Evolutionary conservation across 257 asterid species (phyloP).

Genomic region (Fraxinus anomala): DNA sequence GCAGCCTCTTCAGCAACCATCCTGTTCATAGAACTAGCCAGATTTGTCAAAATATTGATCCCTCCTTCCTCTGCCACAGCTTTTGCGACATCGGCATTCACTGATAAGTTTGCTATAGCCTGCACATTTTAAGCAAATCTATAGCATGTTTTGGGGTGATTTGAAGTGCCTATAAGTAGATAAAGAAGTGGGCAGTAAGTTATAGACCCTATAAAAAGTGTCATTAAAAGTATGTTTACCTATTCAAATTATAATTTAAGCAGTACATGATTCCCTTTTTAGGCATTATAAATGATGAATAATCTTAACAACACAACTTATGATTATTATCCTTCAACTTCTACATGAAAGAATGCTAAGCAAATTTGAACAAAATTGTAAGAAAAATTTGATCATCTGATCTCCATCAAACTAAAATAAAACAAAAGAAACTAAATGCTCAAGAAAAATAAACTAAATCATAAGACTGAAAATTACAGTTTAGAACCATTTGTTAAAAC

Average conservation of each 20-base stretch:
- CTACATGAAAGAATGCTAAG: not conserved
- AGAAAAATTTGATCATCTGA: no score
- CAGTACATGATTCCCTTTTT: not conserved
- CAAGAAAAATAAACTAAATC: no score
- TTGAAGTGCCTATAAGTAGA: no score
- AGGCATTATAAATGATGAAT: slow-evolving; percentile 13
- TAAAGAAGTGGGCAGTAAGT: no score
- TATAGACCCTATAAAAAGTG: no score
- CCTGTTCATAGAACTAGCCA: slow-evolving; percentile 74
- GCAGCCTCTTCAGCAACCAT: slow-evolving; percentile 89
- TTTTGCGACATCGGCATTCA: slow-evolving; percentile 78
- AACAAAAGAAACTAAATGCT: no score
- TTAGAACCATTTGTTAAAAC: not conserved
- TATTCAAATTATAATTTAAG: no score
- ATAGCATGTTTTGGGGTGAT: not conserved
- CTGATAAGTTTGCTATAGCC: slow-evolving; percentile 85
- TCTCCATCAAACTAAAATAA: no score
- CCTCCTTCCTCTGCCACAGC: slow-evolving; percentile 95
- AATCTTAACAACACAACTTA: slow-evolving; percentile 14
- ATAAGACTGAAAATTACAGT: no score
- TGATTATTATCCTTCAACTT: slow-evolving; percentile 12
- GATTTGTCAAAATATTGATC: slow-evolving; percentile 52
- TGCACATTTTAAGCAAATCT: slow-evolving; percentile 30
- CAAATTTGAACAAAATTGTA: no score
- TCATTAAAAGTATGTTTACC: no score